phyloP scores from a whole-genome alignment of 805 yeast species.

The Alloascoidea africana region DNA sequence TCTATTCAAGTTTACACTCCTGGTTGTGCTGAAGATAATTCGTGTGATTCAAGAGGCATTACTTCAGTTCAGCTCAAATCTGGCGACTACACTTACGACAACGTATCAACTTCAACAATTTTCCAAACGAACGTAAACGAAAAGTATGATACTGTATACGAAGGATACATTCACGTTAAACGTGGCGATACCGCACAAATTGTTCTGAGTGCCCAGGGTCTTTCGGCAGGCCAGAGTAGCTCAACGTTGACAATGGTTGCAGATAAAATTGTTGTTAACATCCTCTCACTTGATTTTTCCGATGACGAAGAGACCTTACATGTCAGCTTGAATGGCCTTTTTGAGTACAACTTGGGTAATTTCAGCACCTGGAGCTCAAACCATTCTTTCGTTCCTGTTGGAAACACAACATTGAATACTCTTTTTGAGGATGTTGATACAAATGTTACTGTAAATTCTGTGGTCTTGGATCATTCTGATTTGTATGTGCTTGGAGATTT shows the following conservation, averaged over 20 bases:
- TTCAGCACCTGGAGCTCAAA: constrained; percentile 26
- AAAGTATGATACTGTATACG: constrained; percentile 66
- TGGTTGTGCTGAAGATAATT: constrained; percentile 56
- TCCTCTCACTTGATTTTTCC: not conserved
- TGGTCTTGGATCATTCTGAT: too few species aligned
- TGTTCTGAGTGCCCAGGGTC: too few species aligned
- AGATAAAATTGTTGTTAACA: constrained; percentile 38
- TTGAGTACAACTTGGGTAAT: constrained; percentile 66
- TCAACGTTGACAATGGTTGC: constrained; percentile 50
- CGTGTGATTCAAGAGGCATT: constrained; percentile 63
- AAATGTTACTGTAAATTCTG: too few species aligned
- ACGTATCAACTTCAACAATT: too few species aligned
- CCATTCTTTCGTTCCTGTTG: constrained; percentile 20
- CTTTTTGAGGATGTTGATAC: constrained; percentile 7
- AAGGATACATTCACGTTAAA: constrained; percentile 45
- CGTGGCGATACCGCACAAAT: not conserved
- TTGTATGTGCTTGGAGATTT: too few species aligned
- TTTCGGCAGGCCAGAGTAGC: too few species aligned
- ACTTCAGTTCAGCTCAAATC: constrained; percentile 65
- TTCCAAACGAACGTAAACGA: constrained; percentile 70
- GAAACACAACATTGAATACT: constrained; percentile 30
- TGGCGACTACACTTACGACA: constrained; percentile 38
- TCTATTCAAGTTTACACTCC: constrained; percentile 68
- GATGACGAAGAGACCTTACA: not conserved
- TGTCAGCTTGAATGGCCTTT: constrained; percentile 48